These are phyloP conservation scores for Poronia punctata DNA, from an alignment of 495 filamentous ascomycete genomes.

Conservation along the genomic window DNA sequence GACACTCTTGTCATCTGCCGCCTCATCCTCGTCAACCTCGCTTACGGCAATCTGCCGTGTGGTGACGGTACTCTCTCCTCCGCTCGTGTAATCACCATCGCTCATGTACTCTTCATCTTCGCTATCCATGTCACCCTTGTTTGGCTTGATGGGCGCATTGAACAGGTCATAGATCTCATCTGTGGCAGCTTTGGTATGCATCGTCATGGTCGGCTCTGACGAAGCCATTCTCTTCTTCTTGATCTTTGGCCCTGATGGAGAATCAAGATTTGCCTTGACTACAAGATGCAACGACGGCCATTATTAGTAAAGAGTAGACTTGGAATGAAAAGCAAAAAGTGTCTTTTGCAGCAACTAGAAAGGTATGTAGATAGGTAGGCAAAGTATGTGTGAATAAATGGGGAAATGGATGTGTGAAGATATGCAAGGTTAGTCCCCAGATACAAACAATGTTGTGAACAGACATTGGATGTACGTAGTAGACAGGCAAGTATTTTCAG, in stretches of 20 bases:
- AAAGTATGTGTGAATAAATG: neutral
- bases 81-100: constrained; percentile 72
- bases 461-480: too few relatives aligned
- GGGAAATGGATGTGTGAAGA: too few relatives aligned
- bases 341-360: neutral
- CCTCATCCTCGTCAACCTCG: constrained; percentile 42
- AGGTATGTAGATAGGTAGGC: too few relatives aligned
- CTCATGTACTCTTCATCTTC: constrained; percentile 60
- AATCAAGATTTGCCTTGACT: constrained; percentile 92
- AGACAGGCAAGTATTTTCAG: too few relatives aligned
- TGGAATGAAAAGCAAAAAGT: neutral
- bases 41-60: constrained; percentile 53
- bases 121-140: constrained; percentile 39
- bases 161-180: constrained; percentile 97
- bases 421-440: too few relatives aligned
- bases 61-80: constrained; percentile 71
- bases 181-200: constrained; percentile 89
- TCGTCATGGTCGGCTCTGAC: constrained; percentile 87
- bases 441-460: too few relatives aligned
- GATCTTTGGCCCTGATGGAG: constrained; percentile 70
- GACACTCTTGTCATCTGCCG: constrained; percentile 54
- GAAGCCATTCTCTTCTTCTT: constrained; percentile 51
- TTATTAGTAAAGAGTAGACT: constrained; percentile 3
- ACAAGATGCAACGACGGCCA: neutral
- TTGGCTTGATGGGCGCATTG: constrained; percentile 72